These are phyloP conservation scores for Claviceps africana DNA, from an alignment of 2,329 filamentous ascomycete genomes.

Conservation along the genomic window DNA sequence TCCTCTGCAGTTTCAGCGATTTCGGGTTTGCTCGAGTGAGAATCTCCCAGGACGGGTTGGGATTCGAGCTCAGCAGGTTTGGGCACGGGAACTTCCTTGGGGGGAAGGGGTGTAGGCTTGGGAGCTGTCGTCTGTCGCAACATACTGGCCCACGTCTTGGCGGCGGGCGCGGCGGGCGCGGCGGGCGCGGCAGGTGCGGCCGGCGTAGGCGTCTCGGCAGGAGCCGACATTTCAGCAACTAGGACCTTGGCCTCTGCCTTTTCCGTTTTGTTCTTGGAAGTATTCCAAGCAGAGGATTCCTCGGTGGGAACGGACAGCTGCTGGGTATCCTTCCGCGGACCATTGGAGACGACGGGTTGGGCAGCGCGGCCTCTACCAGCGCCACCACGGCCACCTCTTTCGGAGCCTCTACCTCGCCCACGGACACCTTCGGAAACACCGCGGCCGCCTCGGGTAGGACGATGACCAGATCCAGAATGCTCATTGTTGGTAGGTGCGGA, in stretches of 20 bases:
- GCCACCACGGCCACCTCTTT: conserved; percentile 43
- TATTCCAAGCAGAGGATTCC: conserved; percentile 44
- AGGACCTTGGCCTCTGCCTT: conserved; percentile 20
- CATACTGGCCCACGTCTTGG: conserved; percentile 65
- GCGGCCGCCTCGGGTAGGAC: conserved; percentile 46
- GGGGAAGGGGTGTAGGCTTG: conserved; percentile 30
- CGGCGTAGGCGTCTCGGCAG: conserved; percentile 22
- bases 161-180: conserved; percentile 22
- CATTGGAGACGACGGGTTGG: conserved; percentile 42
- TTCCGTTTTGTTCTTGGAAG: conserved; percentile 23
- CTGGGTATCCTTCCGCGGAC: conserved; percentile 40
- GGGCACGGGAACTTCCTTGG: conserved; percentile 16
- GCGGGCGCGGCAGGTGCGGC: conserved; percentile 15
- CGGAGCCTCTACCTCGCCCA: conserved; percentile 47
- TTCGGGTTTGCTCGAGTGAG: conserved; percentile 20
- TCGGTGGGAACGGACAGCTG: conserved; percentile 53
- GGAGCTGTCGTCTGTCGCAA: conserved; percentile 45
- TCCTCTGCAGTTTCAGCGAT: conserved; percentile 22
- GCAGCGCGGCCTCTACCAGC: conserved; percentile 48
- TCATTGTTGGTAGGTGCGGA: conserved; percentile 36
- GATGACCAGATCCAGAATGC: conserved; percentile 26
- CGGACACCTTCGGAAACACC: conserved; percentile 47
- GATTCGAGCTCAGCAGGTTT: conserved; percentile 24
- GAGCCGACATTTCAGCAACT: conserved; percentile 18
- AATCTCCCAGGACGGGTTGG: conserved; percentile 24